Percentiles rank a stretch among this genome's conserved stretches.
phyloP scores from a whole-genome alignment of 192 early-diverging fungal genomes.

The Umbelopsis vinacea region DNA sequence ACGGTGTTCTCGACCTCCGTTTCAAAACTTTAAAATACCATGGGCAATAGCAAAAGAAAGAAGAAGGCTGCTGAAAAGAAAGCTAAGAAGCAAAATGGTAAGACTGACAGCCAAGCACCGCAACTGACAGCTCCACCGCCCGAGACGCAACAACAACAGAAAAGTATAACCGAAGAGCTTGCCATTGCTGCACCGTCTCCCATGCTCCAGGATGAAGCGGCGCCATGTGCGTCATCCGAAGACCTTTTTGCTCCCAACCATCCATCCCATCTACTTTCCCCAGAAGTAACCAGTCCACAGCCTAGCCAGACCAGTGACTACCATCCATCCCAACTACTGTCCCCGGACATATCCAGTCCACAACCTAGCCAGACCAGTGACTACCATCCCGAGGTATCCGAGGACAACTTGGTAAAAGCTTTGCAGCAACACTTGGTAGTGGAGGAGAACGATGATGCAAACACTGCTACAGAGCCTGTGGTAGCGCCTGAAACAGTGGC shows the following conservation, averaged over 20 bases:
- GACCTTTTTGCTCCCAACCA: background rate
- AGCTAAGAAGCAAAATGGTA: background rate
- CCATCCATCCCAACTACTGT: background rate
- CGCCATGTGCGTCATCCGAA: background rate
- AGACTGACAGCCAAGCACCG: background rate
- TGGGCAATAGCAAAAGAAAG: background rate
- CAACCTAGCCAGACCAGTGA: background rate
- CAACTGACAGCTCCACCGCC: background rate
- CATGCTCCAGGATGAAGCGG: background rate
- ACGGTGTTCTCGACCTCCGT: background rate
- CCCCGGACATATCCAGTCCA: background rate
- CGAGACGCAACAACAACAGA: background rate
- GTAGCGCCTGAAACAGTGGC: constrained; percentile 8
- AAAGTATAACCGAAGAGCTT: background rate
- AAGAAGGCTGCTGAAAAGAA: constrained; percentile 1
- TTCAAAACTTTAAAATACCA: background rate
- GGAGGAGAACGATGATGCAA: background rate
- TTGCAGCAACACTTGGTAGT: constrained; percentile 12
- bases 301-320: background rate
- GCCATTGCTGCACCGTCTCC: background rate
- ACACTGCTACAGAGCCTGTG: background rate
- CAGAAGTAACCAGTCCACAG: background rate
- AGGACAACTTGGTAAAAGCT: constrained; percentile 8
- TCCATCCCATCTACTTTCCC: background rate
- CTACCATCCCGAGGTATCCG: constrained; percentile 9